Percentiles rank a stretch among this genome's conserved stretches.
phyloP scores from a whole-genome alignment of 768 basidiomycete species.

The Kwoniella heveanensis region DNA sequence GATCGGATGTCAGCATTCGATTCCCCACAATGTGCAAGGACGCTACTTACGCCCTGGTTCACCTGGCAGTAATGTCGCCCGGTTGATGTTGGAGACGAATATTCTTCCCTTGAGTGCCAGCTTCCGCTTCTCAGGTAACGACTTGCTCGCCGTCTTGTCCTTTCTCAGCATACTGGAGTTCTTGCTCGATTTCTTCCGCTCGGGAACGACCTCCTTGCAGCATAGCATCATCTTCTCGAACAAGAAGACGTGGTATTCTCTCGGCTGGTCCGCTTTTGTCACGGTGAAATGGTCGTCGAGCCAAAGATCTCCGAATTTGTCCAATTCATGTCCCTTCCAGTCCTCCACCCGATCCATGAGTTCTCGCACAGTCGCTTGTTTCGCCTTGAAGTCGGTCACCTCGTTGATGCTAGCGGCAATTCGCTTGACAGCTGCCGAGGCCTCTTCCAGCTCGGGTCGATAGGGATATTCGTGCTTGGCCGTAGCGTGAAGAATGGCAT shows the following conservation, averaged over 20 bases:
- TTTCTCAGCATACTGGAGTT: constrained; percentile 88
- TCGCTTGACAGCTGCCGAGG: constrained; percentile 82
- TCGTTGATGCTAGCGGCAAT: constrained; percentile 97
- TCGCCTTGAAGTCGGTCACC: constrained; percentile 86
- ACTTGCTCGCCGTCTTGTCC: constrained; percentile 61
- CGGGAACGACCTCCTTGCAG: constrained; percentile 82
- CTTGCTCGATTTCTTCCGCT: constrained; percentile 68
- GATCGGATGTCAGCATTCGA: no score
- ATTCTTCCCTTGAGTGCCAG: constrained; percentile 93
- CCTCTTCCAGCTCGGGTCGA: constrained; percentile 74
- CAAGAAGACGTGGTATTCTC: constrained; percentile 97
- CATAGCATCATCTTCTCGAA: constrained; percentile 99
- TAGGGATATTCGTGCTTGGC: constrained; percentile 49
- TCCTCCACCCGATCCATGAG: constrained; percentile 86
- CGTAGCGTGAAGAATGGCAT: constrained; percentile 59
- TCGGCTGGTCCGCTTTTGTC: constrained; percentile 91
- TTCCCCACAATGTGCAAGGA: no score
- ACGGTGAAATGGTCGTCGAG: constrained; percentile 95
- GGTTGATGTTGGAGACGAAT: constrained; percentile 92
- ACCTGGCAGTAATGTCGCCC: constrained; percentile 68
- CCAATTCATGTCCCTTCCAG: constrained; percentile 97
- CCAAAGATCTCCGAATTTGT: constrained; percentile 89
- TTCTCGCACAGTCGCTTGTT: constrained; percentile 83
- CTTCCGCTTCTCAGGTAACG: constrained; percentile 74
- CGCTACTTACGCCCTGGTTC: constrained; percentile 63